Evolutionary conservation across 257 asterid genomes (phyloP).

Genomic region (Nicotiana knightiana): DNA sequence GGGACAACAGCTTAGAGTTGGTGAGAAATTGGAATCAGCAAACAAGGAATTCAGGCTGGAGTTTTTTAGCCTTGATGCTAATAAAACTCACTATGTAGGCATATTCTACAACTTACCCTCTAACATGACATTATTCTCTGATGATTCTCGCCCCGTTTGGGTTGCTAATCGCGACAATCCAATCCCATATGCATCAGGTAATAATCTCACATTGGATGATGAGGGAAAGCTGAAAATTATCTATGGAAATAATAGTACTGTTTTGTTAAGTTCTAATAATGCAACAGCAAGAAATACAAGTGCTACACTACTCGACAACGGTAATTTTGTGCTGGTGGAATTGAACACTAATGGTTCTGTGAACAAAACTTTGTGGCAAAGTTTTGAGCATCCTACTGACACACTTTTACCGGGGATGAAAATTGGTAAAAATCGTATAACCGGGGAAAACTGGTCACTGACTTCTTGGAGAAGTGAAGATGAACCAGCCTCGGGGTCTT

Average conservation of each 20-base stretch:
- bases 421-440: slow-evolving; percentile 18
- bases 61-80: slow-evolving; percentile 16
- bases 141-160: slow-evolving; percentile 20
- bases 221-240: slow-evolving; percentile 20
- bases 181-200: slow-evolving; percentile 11
- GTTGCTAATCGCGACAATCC: slow-evolving; percentile 25
- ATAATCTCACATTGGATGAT: slow-evolving; percentile 8
- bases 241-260: not conserved
- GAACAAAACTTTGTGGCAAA: slow-evolving; percentile 20
- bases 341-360: slow-evolving; percentile 15
- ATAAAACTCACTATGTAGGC: slow-evolving; percentile 18
- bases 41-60: slow-evolving; percentile 22
- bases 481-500: slow-evolving; percentile 20
- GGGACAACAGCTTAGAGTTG: slow-evolving; percentile 11
- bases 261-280: not conserved
- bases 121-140: not conserved
- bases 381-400: slow-evolving; percentile 31
- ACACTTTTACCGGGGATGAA: slow-evolving; percentile 31
- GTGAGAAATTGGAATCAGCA: slow-evolving; percentile 10
- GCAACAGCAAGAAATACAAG: slow-evolving; percentile 10
- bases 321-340: slow-evolving; percentile 17
- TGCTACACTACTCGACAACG: slow-evolving; percentile 21
- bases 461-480: slow-evolving; percentile 18
- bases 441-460: slow-evolving; percentile 27
- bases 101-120: slow-evolving; percentile 15